Evolutionary conservation across 2,329 filamentous ascomycete species (phyloP).

Genomic region (Claviceps sp.): DNA sequence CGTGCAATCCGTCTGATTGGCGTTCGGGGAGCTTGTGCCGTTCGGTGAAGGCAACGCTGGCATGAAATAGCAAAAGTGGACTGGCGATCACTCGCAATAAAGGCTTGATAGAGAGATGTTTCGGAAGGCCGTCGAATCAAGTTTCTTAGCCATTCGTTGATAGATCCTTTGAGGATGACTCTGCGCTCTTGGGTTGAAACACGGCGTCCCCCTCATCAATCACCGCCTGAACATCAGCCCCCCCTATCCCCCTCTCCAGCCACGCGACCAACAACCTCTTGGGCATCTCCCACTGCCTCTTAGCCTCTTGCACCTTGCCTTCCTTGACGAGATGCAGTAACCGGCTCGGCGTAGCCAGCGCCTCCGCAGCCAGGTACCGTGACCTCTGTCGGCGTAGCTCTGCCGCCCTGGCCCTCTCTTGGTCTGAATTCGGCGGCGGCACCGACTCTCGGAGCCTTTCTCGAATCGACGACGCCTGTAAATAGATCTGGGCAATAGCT

Average conservation of each 20-base stretch:
- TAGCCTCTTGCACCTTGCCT: conserved; percentile 48
- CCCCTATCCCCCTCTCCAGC: conserved; percentile 41
- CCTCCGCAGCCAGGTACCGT: conserved; percentile 47
- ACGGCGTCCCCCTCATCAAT: conserved; percentile 42
- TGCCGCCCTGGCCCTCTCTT: conserved; percentile 21
- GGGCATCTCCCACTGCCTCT: conserved; percentile 41
- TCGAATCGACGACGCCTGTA: conserved; percentile 41
- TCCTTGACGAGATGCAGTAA: conserved; percentile 44
- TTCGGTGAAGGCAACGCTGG: not conserved
- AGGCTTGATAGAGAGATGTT: not conserved
- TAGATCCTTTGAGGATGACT: conserved; percentile 3
- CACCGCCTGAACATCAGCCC: conserved; percentile 38
- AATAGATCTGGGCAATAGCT: conserved; percentile 63
- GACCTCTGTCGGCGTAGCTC: conserved; percentile 23
- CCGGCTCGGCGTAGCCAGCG: conserved; percentile 46
- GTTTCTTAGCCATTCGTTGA: conserved; percentile 9
- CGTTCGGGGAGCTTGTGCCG: not conserved
- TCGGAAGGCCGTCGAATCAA: not conserved
- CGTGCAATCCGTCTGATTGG: not conserved
- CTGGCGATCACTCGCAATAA: not conserved
- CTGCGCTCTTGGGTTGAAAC: conserved; percentile 14
- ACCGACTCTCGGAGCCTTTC: conserved; percentile 35
- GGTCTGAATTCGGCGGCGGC: conserved; percentile 30
- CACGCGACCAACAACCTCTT: conserved; percentile 37
- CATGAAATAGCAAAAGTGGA: not conserved